phyloP scores from a whole-genome alignment of 768 basidiomycete species.

The Multifurca ochricompacta region DNA sequence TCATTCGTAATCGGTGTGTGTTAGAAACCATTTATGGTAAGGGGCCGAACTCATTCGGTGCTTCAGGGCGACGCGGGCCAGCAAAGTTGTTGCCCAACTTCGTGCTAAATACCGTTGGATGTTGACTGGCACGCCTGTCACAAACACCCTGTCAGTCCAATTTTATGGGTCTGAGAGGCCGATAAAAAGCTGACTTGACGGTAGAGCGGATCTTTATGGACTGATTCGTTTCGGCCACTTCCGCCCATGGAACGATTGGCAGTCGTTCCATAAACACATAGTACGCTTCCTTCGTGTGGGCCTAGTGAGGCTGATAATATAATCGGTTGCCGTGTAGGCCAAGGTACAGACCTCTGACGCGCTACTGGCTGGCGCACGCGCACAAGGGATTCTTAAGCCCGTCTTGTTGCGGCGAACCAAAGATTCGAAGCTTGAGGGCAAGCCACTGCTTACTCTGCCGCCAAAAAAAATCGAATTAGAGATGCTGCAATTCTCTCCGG shows the following conservation, averaged over 20 bases:
- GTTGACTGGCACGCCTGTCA: slow-evolving; percentile 70
- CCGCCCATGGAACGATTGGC: slow-evolving; percentile 68
- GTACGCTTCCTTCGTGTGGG: slow-evolving; percentile 28
- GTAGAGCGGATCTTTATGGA: slow-evolving; percentile 62
- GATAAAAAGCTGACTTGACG: not conserved
- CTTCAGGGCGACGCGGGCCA: slow-evolving; percentile 45
- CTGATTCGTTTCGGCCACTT: slow-evolving; percentile 63
- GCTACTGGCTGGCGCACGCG: slow-evolving; percentile 55
- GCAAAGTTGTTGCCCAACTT: slow-evolving; percentile 51
- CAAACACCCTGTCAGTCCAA: slow-evolving; percentile 51
- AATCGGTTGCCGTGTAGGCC: slow-evolving; percentile 29
- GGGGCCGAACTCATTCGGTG: not conserved
- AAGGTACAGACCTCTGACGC: slow-evolving; percentile 50
- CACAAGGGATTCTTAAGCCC: slow-evolving; percentile 59
- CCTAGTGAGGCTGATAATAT: not conserved
- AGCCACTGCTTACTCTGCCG: slow-evolving; percentile 59
- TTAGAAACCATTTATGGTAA: not conserved
- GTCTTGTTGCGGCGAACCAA: slow-evolving; percentile 71
- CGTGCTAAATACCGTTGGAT: slow-evolving; percentile 67
- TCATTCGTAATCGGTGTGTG: slow-evolving; percentile 54
- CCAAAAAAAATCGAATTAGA: slow-evolving; percentile 52
- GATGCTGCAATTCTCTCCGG: slow-evolving; percentile 51
- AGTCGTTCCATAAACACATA: slow-evolving; percentile 50
- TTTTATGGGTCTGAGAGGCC: not conserved
- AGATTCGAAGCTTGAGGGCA: slow-evolving; percentile 54